A percentile compares a stretch with the other conserved stretches of the same genome.
These are phyloP conservation scores for Paracorniculantispora psalliotae DNA, from an alignment of 2,329 filamentous ascomycete species.

Conservation along the genomic window DNA sequence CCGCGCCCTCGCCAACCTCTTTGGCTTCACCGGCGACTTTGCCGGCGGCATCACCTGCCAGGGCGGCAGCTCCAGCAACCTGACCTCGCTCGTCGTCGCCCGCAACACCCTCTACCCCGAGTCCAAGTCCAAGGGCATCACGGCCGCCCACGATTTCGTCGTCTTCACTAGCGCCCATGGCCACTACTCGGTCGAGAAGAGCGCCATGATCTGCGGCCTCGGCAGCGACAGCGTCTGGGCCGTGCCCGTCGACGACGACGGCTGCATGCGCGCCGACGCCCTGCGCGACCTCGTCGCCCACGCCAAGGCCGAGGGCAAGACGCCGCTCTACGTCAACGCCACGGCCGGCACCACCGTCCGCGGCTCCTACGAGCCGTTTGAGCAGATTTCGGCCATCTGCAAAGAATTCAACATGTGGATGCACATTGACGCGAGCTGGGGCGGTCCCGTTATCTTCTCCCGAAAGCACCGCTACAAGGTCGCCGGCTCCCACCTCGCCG, in stretches of 20 bases:
- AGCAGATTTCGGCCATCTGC: conserved; percentile 65
- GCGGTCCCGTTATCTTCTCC: conserved; percentile 77
- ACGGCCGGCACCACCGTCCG: conserved; percentile 93
- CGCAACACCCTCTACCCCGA: conserved; percentile 78
- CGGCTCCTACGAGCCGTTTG: conserved; percentile 81
- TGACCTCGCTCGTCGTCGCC: conserved; percentile 79
- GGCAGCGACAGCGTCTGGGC: conserved; percentile 68
- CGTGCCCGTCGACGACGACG: conserved; percentile 67
- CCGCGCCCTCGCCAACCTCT: conserved; percentile 65
- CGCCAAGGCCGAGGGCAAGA: conserved; percentile 63
- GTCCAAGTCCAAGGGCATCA: conserved; percentile 70
- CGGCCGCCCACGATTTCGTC: conserved; percentile 67
- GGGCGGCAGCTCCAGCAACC: conserved; percentile 80
- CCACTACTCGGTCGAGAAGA: conserved; percentile 93
- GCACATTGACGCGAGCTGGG: conserved; percentile 91
- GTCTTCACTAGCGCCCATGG: conserved; percentile 87
- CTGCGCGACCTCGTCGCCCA: conserved; percentile 59
- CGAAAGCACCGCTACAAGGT: conserved; percentile 59
- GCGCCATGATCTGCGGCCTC: conserved; percentile 83
- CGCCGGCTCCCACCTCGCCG: conserved; percentile 64
- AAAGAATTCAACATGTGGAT: conserved; percentile 74
- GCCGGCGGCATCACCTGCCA: conserved; percentile 72
- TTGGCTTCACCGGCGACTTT: conserved; percentile 68
- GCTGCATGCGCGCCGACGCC: conserved; percentile 64
- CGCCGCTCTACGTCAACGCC: conserved; percentile 90